Evolutionary conservation across 2,329 filamentous ascomycete genomes (phyloP).

Genomic region (Lecanosticta acicola): DNA sequence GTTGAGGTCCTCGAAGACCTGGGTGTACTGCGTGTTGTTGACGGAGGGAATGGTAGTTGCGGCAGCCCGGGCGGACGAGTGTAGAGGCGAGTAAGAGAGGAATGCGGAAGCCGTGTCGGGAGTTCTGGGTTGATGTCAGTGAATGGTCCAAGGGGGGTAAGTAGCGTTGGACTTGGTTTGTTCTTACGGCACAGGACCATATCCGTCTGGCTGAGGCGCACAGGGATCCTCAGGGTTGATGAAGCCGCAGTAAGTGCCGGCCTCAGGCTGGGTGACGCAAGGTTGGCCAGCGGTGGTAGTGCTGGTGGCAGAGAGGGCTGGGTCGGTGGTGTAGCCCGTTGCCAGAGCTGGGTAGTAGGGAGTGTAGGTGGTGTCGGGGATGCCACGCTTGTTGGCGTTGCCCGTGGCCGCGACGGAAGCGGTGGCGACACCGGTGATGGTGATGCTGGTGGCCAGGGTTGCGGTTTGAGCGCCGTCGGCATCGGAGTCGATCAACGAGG

Average conservation of each 20-base stretch:
- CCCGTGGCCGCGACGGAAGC: neutral
- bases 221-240: conserved; percentile 37
- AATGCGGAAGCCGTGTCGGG: conserved; percentile 26
- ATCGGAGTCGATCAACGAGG: conserved; percentile 6
- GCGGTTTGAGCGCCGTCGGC: conserved; percentile 16
- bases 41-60: conserved; percentile 19
- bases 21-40: conserved; percentile 22
- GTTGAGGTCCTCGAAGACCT: conserved; percentile 31
- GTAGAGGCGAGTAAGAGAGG: conserved; percentile 17
- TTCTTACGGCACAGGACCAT: conserved; percentile 27
- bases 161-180: too few relatives aligned
- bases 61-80: conserved; percentile 17
- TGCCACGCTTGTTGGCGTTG: neutral
- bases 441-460: conserved; percentile 17
- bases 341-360: conserved; percentile 24
- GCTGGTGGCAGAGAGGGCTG: conserved; percentile 14
- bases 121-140: too few relatives aligned
- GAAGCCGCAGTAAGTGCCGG: conserved; percentile 35
- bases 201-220: conserved; percentile 34
- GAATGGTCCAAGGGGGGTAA: too few relatives aligned
- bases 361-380: conserved; percentile 12
- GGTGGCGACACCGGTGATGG: conserved; percentile 14
- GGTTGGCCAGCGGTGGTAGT: conserved; percentile 22
- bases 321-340: conserved; percentile 22
- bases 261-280: conserved; percentile 29